Percentiles rank a stretch among this genome's conserved stretches.
phyloP scores from a whole-genome alignment of 1,139 yeast genomes.

The Hyphopichia khmerensis region DNA sequence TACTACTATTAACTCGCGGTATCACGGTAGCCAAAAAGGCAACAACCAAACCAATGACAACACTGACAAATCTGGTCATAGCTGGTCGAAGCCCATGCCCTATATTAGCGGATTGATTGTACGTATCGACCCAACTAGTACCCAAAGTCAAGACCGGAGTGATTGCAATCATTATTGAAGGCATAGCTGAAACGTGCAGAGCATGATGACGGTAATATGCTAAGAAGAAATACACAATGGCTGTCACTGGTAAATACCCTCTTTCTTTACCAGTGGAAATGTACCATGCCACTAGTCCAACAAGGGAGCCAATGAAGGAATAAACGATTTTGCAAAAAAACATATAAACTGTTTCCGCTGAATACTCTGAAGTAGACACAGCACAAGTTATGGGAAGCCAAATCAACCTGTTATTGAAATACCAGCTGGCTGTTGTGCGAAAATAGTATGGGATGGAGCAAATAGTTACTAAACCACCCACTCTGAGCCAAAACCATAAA shows the following conservation, averaged over 20 bases:
- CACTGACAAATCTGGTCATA: constrained; percentile 26
- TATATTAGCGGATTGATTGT: constrained; percentile 19
- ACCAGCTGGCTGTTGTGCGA: constrained; percentile 32
- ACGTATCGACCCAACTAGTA: constrained; percentile 33
- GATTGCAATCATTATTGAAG: constrained; percentile 29
- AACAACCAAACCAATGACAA: constrained; percentile 27
- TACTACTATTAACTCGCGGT: constrained; percentile 33
- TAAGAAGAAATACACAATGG: constrained; percentile 23
- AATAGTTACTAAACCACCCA: constrained; percentile 22
- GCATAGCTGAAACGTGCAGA: constrained; percentile 26
- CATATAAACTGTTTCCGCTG: constrained; percentile 34
- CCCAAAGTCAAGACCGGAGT: constrained; percentile 35
- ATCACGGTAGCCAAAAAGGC: constrained; percentile 32
- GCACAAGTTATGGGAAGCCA: constrained; percentile 39
- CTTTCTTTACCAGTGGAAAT: constrained; percentile 34
- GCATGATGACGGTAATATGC: constrained; percentile 34
- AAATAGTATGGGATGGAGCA: constrained; percentile 31
- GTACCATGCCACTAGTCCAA: constrained; percentile 39
- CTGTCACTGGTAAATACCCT: constrained; percentile 32
- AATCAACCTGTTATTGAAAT: constrained; percentile 24
- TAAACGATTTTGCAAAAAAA: constrained; percentile 25
- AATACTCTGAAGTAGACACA: constrained; percentile 30
- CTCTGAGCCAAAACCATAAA: constrained; percentile 34
- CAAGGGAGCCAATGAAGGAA: constrained; percentile 30
- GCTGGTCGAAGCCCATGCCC: constrained; percentile 32